A percentile compares a stretch with the other conserved stretches of the same genome.
phyloP scores from a whole-genome alignment of 73 alveolate species.

The Effrenium voratum region DNA sequence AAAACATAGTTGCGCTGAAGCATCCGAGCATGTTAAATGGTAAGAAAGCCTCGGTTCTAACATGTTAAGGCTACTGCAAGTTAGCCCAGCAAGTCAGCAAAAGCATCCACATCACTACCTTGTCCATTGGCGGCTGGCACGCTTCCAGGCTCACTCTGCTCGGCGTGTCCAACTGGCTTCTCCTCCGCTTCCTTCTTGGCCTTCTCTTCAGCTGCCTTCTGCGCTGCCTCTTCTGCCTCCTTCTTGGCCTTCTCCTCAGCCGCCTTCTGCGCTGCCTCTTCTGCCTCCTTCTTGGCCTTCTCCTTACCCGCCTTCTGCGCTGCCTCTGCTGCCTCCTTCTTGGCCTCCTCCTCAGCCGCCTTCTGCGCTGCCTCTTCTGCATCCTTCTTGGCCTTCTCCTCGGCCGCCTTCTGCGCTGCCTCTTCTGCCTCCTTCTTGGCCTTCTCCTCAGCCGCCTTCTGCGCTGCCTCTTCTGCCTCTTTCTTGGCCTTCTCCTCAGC shows the following conservation, averaged over 20 bases:
- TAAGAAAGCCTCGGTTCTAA: too few species aligned
- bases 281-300: slow-evolving; percentile 62
- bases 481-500: slow-evolving; percentile 15
- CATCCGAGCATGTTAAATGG: too few species aligned
- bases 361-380: slow-evolving; percentile 20
- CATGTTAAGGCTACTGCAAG: too few species aligned
- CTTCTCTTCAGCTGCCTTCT: slow-evolving; percentile 28
- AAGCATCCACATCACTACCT: slow-evolving; percentile 1
- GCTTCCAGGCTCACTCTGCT: background rate
- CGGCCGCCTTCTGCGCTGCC: slow-evolving; percentile 49
- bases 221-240: slow-evolving; percentile 39
- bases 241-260: slow-evolving; percentile 51
- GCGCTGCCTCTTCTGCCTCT: slow-evolving; percentile 35
- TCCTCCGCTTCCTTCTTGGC: background rate
- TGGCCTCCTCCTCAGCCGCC: slow-evolving; percentile 56
- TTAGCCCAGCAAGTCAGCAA: slow-evolving; percentile 51
- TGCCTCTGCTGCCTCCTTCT: slow-evolving; percentile 48
- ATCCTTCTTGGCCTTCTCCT: slow-evolving; percentile 49
- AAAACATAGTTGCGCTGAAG: too few species aligned
- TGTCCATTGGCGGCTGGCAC: slow-evolving; percentile 24
- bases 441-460: slow-evolving; percentile 55
- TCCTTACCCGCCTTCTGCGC: slow-evolving; percentile 46
- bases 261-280: slow-evolving; percentile 33
- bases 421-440: slow-evolving; percentile 59
- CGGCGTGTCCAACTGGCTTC: too few species aligned